phyloP scores from a whole-genome alignment of 768 basidiomycete species.

The Pleurotus giganteus region DNA sequence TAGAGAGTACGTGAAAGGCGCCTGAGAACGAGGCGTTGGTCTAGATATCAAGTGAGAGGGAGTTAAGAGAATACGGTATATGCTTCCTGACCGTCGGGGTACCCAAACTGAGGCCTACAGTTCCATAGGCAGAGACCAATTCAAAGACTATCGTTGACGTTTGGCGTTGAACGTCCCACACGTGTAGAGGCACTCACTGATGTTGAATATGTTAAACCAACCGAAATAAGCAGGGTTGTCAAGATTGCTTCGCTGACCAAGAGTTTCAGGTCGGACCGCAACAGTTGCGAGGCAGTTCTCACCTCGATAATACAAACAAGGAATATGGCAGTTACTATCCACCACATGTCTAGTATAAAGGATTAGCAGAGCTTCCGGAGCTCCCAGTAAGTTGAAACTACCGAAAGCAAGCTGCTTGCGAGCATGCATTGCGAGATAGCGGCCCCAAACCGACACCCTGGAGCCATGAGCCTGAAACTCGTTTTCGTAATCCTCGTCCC shows the following conservation, averaged over 20 bases:
- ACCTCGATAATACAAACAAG: conserved; percentile 94
- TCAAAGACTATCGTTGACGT: conserved; percentile 63
- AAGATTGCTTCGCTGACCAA: conserved; percentile 53
- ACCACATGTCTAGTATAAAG: conserved; percentile 82
- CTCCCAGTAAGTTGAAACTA: conserved; percentile 27
- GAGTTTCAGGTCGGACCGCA: not conserved
- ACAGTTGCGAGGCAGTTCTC: conserved; percentile 15
- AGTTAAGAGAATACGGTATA: conserved; percentile 1
- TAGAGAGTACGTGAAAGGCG: conserved; percentile 75
- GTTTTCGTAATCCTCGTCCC: conserved; percentile 48
- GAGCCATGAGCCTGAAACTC: conserved; percentile 42
- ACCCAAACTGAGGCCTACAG: conserved; percentile 88
- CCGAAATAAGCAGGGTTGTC: conserved; percentile 46
- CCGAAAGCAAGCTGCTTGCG: conserved; percentile 90
- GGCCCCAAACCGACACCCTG: conserved; percentile 68
- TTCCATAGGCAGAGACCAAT: conserved; percentile 83
- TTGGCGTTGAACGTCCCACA: not conserved
- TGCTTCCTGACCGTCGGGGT: conserved; percentile 61
- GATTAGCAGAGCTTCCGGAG: not conserved
- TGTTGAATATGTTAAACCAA: conserved; percentile 86
- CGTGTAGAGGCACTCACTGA: conserved; percentile 39
- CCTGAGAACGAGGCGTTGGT: conserved; percentile 81
- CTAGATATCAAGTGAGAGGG: conserved; percentile 35
- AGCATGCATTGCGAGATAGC: conserved; percentile 78
- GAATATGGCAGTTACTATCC: conserved; percentile 83